Base-by-base conservation (phyloP, 257 asterid genomes). In the Schizonepeta tenuifolia region DNA sequence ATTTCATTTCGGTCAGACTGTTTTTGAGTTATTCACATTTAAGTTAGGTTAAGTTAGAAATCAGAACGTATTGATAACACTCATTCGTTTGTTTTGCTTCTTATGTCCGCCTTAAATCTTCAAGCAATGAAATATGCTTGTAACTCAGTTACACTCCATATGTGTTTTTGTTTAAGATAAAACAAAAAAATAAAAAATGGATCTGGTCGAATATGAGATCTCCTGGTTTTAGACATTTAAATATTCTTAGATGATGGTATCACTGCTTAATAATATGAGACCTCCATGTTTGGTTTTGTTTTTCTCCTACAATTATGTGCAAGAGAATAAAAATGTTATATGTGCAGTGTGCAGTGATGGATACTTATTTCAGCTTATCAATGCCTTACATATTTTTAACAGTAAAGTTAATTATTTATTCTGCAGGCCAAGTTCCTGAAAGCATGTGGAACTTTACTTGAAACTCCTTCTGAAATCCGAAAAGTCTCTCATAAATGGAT, bases 401-500 rank as follows among this genome's bases (percentile, higher is more conserved):
- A 17, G 54, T 70, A 14, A 61, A 61, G 35, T 76, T 7, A 28
- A 56, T 28, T 59, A 31, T 72, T 71, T 68, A 21, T 71, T 73
- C 57, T 79, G 75, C 82, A 89, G 98, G 98, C 96, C 73, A 86
- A 83, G 80, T 86, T 86, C 74, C 92, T 89, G 26, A 90, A 93
- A 84, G 92, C 92, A 79, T 89, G 96, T 84, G 97, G 98, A 72
- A 87, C 97, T 38, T 61, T 89, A 71, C 87, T 83, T 11, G 92
- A 83, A 81, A 90, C 96, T 70, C 98, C 98, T 3, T 55, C 65
- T 55, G 98, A 93, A 82, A 84, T 87, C 78, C 84, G 89, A 47
- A 84, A 83, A 40, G 74, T 72, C 51, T 79, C 85, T 26, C 66
- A 38, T n/a, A 81, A 77, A 65, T 72, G 77, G 80, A 75, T 59